These are phyloP conservation scores for Bruguiera gymnorhiza DNA, from an alignment of 345 rosid species.

Conservation along the genomic window DNA sequence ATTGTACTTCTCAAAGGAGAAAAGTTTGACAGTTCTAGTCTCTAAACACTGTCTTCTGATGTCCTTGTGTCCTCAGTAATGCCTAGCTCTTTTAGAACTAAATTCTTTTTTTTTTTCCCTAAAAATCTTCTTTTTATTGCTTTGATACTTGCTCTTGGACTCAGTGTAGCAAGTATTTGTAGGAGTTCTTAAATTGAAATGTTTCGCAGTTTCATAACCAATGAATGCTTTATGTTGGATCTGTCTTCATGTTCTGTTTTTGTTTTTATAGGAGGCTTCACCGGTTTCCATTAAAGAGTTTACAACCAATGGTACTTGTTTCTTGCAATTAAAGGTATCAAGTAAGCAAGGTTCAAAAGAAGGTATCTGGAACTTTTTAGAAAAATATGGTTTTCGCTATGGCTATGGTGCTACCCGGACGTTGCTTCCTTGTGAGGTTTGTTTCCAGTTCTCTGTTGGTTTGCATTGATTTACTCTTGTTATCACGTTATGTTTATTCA, in stretches of 20 bases:
- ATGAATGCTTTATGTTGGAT: too few relatives aligned
- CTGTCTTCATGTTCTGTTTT: neutral
- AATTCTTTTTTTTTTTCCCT: neutral
- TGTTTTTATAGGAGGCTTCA: constrained; percentile 52
- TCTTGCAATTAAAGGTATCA: constrained; percentile 67
- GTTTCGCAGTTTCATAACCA: too few relatives aligned
- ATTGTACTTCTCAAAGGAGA: too few relatives aligned
- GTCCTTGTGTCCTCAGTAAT: neutral
- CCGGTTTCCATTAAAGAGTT: constrained; percentile 56
- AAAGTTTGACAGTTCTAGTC: neutral
- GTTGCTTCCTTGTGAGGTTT: constrained; percentile 90
- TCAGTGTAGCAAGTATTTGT: neutral
- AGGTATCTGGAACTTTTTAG: constrained; percentile 75
- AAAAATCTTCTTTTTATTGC: neutral
- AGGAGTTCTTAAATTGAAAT: too few relatives aligned
- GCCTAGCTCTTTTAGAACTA: too few relatives aligned
- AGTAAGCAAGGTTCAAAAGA: constrained; percentile 37
- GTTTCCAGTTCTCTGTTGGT: constrained; percentile 22
- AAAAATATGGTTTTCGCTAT: constrained; percentile 84
- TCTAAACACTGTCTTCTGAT: neutral
- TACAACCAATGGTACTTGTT: constrained; percentile 56
- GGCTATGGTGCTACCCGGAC: constrained; percentile 50
- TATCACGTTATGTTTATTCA: constrained; percentile 1
- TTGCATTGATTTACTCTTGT: constrained; percentile 9
- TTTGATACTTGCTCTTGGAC: neutral